Percentiles rank a stretch among this genome's conserved stretches.
Evolutionary conservation across 1,284 basidiomycete genomes (phyloP).

Genomic region (Sanghuangporus weigelae): DNA sequence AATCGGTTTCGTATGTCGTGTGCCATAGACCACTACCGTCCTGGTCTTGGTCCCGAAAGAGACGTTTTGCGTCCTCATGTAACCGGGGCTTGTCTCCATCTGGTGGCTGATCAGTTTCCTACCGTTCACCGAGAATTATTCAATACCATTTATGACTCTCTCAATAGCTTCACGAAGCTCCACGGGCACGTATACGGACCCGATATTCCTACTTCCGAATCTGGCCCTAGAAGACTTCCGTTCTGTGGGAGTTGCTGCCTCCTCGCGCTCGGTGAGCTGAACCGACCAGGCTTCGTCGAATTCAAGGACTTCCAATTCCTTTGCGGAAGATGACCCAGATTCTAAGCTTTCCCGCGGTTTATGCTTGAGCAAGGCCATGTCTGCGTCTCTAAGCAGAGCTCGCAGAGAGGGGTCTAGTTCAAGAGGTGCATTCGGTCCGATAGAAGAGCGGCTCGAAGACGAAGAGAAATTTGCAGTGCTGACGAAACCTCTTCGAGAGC

Average conservation of each 20-base stretch:
- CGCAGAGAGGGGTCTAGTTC: slow-evolving; percentile 60
- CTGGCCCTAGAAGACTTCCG: slow-evolving; percentile 77
- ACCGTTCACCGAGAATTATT: background rate
- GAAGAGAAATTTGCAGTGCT: slow-evolving; percentile 1
- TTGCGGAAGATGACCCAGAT: slow-evolving; percentile 21
- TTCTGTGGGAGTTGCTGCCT: slow-evolving; percentile 33
- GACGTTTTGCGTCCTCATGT: slow-evolving; percentile 63
- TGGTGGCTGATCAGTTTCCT: slow-evolving; percentile 23
- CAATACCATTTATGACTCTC: slow-evolving; percentile 53
- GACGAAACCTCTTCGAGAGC: background rate
- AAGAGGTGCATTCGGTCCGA: slow-evolving; percentile 39
- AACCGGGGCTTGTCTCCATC: slow-evolving; percentile 60
- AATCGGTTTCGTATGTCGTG: slow-evolving; percentile 46
- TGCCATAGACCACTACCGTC: slow-evolving; percentile 41
- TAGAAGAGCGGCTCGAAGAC: slow-evolving; percentile 9
- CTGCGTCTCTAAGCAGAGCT: slow-evolving; percentile 56
- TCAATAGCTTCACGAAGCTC: slow-evolving; percentile 62
- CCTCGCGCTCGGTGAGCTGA: slow-evolving; percentile 24
- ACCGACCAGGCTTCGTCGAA: slow-evolving; percentile 25
- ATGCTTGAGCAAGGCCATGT: slow-evolving; percentile 52
- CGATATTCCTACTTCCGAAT: slow-evolving; percentile 70
- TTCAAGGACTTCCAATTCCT: slow-evolving; percentile 52
- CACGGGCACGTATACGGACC: slow-evolving; percentile 62
- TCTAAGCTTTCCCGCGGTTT: slow-evolving; percentile 27
- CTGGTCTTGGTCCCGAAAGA: slow-evolving; percentile 45